These are phyloP conservation scores for Stylonectria norvegica DNA, from an alignment of 2,329 filamentous ascomycete genomes.

Conservation along the genomic window DNA sequence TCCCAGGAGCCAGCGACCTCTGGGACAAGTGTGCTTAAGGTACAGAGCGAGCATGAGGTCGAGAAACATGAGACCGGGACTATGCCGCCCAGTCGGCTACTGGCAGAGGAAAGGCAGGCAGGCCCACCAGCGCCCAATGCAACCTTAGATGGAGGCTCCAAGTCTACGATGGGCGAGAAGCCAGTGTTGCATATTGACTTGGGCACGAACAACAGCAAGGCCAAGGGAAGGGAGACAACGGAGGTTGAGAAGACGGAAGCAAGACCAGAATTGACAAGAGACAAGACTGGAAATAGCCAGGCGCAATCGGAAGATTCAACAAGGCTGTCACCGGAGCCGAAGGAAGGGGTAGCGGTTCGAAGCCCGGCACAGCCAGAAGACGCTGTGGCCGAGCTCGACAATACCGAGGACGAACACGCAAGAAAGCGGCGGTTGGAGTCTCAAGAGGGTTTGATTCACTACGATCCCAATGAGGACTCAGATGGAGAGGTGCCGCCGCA, in stretches of 20 bases:
- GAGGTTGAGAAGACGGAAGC: not conserved
- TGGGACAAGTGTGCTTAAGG: not conserved
- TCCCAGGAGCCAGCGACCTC: slow-evolving; percentile 2
- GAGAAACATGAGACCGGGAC: slow-evolving; percentile 9
- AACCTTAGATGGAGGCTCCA: slow-evolving; percentile 9
- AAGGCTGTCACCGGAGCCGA: not conserved
- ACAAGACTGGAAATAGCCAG: slow-evolving; percentile 3
- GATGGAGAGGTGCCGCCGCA: slow-evolving; percentile 37
- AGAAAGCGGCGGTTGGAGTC: slow-evolving; percentile 41
- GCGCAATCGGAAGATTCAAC: not conserved
- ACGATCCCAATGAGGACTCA: slow-evolving; percentile 34
- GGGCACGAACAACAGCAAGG: slow-evolving; percentile 1
- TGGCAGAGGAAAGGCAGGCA: slow-evolving; percentile 7
- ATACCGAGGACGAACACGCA: slow-evolving; percentile 43
- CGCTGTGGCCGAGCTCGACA: slow-evolving; percentile 37
- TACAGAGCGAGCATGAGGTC: slow-evolving; percentile 1
- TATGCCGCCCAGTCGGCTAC: slow-evolving; percentile 18
- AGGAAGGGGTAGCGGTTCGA: slow-evolving; percentile 1
- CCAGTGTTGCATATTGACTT: not conserved
- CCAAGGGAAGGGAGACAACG: too few species aligned
- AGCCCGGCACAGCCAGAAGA: slow-evolving; percentile 10
- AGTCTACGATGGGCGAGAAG: slow-evolving; percentile 10
- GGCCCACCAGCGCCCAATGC: slow-evolving; percentile 8
- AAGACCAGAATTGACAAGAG: not conserved
- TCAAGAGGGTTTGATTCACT: slow-evolving; percentile 55